A percentile compares a stretch with the other conserved stretches of the same genome.
Conservation (phyloP, 805 yeast genomes). For the Naumovozyma baii region DNA sequence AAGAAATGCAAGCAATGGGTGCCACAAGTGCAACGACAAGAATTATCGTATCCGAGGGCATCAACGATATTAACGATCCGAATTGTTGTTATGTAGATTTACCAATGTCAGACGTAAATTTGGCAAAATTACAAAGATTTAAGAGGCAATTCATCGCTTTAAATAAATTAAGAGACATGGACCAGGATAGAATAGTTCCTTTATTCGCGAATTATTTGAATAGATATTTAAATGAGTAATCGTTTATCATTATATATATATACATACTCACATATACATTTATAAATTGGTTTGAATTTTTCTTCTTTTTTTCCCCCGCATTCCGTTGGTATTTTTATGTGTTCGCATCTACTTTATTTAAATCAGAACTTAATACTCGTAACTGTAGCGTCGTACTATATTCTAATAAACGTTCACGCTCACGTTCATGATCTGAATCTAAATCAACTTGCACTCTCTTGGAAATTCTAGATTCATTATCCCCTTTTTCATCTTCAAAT, state of each 20-base stretch:
- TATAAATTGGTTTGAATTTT: too few relatives aligned
- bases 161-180: constrained; percentile 71
- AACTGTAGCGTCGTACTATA: not conserved
- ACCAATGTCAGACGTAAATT: constrained; percentile 46
- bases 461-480: too few relatives aligned
- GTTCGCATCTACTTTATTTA: not conserved
- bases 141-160: constrained; percentile 75
- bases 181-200: constrained; percentile 54
- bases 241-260: too few relatives aligned
- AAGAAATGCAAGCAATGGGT: constrained; percentile 30
- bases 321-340: too few relatives aligned
- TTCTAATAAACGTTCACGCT: not conserved
- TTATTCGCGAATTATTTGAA: constrained; percentile 72
- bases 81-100: constrained; percentile 42
- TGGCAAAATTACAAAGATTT: constrained; percentile 74
- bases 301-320: too few relatives aligned
- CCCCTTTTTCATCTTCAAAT: too few relatives aligned
- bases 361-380: not conserved
- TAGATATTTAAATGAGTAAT: constrained; percentile 39
- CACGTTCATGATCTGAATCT: too few relatives aligned
- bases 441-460: too few relatives aligned
- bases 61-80: constrained; percentile 33
- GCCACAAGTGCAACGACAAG: constrained; percentile 41
- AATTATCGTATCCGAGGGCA: constrained; percentile 33
- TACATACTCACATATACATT: too few relatives aligned